Percentiles rank a stretch among this genome's conserved stretches.
These are phyloP conservation scores for Auricularia cornea DNA, from an alignment of 768 basidiomycete genomes.

Conservation along the genomic window DNA sequence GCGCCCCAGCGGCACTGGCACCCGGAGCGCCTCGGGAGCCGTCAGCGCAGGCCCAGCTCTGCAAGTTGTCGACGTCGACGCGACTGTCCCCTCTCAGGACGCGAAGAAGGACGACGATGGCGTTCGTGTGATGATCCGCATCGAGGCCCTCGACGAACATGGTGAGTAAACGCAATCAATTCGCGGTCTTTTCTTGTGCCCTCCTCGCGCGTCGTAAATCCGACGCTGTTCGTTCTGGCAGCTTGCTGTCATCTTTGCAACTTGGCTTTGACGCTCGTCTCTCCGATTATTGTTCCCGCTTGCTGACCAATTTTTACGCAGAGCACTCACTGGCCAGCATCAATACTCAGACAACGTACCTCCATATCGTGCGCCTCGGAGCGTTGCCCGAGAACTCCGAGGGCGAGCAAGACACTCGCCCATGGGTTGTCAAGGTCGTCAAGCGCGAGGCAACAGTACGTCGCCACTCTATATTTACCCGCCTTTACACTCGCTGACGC, in stretches of 20 bases:
- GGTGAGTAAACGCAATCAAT: conserved; percentile 33
- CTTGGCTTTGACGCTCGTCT: no score
- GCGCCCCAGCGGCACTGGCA: conserved; percentile 35
- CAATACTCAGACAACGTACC: conserved; percentile 85
- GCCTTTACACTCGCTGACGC: conserved; percentile 1
- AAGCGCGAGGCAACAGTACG: conserved; percentile 70
- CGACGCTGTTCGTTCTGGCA: no score
- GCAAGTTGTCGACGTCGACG: conserved; percentile 66
- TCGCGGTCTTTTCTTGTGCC: no score
- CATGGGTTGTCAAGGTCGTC: conserved; percentile 90
- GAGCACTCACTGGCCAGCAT: conserved; percentile 41
- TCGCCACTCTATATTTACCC: neutral
- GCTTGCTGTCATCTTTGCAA: no score
- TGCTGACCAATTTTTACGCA: conserved; percentile 7
- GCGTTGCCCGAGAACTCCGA: conserved; percentile 20
- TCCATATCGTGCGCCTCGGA: conserved; percentile 73
- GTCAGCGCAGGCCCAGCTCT: conserved; percentile 66
- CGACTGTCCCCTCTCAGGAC: conserved; percentile 14
- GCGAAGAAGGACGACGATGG: conserved; percentile 45
- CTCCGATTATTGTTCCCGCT: neutral
- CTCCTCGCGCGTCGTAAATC: no score
- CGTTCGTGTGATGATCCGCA: conserved; percentile 66
- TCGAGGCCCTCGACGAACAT: conserved; percentile 74
- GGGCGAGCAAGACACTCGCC: conserved; percentile 50
- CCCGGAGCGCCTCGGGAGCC: conserved; percentile 11